A percentile compares a stretch with the other conserved stretches of the same genome.
phyloP scores from a whole-genome alignment of 148 eudicot genomes.

The Rheum nobile region DNA sequence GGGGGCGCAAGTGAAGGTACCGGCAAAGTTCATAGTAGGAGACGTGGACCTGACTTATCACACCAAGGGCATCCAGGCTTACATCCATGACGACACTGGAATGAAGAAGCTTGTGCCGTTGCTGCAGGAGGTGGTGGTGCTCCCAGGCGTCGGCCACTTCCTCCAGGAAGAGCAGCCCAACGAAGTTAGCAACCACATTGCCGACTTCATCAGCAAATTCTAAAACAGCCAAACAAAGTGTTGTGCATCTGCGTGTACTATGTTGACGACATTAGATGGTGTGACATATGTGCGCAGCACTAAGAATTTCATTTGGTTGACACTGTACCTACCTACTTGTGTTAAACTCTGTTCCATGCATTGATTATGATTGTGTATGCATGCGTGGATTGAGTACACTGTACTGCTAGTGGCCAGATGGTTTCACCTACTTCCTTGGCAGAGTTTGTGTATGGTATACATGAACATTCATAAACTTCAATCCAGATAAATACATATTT shows the following conservation, averaged over 20 bases:
- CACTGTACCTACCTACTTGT: no score
- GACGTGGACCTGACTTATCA: not conserved
- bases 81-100: not conserved
- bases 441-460: no score
- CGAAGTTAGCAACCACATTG: not conserved
- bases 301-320: not conserved
- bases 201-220: not conserved
- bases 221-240: not conserved
- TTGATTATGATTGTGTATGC: no score
- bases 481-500: no score
- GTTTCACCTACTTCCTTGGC: no score
- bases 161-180: not conserved
- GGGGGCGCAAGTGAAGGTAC: not conserved
- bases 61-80: not conserved
- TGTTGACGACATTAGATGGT: not conserved
- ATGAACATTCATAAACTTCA: no score
- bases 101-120: not conserved
- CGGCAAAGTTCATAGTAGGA: not conserved
- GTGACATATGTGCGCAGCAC: not conserved
- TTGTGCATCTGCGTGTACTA: not conserved
- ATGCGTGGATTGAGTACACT: no score
- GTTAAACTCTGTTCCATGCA: no score
- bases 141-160: not conserved
- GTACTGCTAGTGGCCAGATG: no score
- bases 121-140: conserved; percentile 2